phyloP scores from a whole-genome alignment of 345 rosid species.

The Populus pruinosa region DNA sequence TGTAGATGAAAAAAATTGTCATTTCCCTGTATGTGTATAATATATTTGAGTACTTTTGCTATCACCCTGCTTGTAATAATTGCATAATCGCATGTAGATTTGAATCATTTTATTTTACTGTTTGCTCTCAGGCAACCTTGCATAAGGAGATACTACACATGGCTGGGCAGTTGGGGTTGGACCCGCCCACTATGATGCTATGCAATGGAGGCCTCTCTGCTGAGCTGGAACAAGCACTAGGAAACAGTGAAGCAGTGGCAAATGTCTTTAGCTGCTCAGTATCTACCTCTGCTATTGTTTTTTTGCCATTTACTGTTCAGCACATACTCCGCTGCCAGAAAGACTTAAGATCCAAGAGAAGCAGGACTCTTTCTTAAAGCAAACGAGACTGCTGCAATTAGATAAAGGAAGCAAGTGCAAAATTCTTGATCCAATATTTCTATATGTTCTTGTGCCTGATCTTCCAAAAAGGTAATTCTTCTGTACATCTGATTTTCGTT shows the following conservation, averaged over 20 bases:
- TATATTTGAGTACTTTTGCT: not conserved
- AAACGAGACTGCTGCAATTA: conserved; percentile 38
- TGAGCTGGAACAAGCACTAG: conserved; percentile 76
- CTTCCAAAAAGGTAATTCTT: conserved; percentile 79
- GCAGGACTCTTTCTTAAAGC: conserved; percentile 45
- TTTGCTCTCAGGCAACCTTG: conserved; percentile 71
- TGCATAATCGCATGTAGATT: not conserved
- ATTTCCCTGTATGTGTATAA: not conserved
- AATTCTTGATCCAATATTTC: conserved; percentile 51
- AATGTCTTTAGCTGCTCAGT: conserved; percentile 66
- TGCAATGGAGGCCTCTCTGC: conserved; percentile 53
- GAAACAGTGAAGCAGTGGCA: conserved; percentile 92
- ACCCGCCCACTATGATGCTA: conserved; percentile 82
- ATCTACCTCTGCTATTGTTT: conserved; percentile 57
- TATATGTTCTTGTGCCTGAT: conserved; percentile 77
- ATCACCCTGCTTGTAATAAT: not conserved
- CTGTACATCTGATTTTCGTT: not conserved
- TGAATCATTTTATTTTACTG: not conserved
- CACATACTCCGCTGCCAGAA: conserved; percentile 46
- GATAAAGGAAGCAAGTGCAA: conserved; percentile 20
- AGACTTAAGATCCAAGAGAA: conserved; percentile 57
- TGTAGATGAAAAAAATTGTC: not conserved
- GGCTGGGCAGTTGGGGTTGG: conserved; percentile 98
- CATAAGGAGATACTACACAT: conserved; percentile 75
- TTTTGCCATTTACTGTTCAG: conserved; percentile 70